Evolutionary conservation across 148 eudicot species (phyloP).

Genomic region (Fagopyrum esculentum): DNA sequence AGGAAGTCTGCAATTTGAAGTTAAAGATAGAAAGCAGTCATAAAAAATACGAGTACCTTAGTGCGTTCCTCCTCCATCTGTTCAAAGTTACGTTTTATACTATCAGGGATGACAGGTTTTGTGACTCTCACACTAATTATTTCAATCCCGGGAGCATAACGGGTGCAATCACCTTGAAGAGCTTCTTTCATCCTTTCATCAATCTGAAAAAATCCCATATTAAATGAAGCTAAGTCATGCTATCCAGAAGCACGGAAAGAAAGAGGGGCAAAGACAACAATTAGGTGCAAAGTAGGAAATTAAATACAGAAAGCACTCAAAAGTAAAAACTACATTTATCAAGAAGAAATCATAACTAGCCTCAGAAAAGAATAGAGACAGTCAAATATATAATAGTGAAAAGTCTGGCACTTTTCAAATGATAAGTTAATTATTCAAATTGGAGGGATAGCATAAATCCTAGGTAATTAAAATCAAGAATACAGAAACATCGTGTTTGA

Average conservation of each 20-base stretch:
- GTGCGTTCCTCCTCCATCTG: conserved; percentile 99
- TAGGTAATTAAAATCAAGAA: neutral
- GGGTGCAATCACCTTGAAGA: conserved; percentile 92
- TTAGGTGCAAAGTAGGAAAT: neutral
- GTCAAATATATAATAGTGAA: too few relatives aligned
- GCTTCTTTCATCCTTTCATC: conserved; percentile 98
- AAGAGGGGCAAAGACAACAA: neutral
- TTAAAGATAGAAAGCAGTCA: too few relatives aligned
- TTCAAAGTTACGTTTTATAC: conserved; percentile 74
- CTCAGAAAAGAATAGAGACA: neutral
- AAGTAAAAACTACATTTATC: neutral
- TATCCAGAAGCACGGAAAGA: too few relatives aligned
- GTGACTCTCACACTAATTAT: conserved; percentile 94
- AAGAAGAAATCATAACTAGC: neutral
- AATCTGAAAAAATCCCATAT: conserved; percentile 36
- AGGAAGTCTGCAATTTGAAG: too few relatives aligned
- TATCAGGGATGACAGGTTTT: conserved; percentile 80
- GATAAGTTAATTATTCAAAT: too few relatives aligned
- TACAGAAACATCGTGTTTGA: neutral
- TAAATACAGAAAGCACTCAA: neutral
- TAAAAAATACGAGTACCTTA: conserved; percentile 36
- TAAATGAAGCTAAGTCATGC: neutral
- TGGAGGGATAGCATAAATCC: neutral
- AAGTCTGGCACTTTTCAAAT: too few relatives aligned
- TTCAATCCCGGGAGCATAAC: conserved; percentile 96